Evolutionary conservation across 768 basidiomycete species (phyloP).

Genomic region (Lyophyllum atratum): DNA sequence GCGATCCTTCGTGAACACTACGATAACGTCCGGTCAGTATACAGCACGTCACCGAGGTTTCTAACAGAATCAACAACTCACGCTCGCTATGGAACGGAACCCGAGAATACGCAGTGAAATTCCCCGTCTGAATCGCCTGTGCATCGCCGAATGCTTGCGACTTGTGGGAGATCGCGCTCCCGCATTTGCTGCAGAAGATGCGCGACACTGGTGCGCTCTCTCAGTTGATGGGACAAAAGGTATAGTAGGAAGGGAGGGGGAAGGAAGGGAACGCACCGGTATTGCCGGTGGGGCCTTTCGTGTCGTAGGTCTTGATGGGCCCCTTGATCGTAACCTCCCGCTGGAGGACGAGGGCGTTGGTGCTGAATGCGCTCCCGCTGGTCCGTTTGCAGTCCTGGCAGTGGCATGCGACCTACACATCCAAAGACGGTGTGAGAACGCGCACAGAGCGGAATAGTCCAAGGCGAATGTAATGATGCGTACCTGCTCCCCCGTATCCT

Average conservation of each 20-base stretch:
- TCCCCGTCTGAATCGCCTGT: conserved; percentile 40
- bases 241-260: neutral
- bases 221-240: neutral
- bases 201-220: conserved; percentile 29
- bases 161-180: conserved; percentile 36
- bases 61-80: neutral
- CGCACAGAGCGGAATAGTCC: neutral
- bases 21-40: neutral
- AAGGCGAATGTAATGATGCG: neutral
- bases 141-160: conserved; percentile 33
- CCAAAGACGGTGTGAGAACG: neutral
- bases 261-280: conserved; percentile 25
- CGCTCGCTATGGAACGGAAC: neutral
- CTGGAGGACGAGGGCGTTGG: conserved; percentile 35
- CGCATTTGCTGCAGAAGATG: conserved; percentile 38
- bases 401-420: conserved; percentile 33
- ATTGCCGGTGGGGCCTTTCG: conserved; percentile 32
- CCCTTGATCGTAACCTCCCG: conserved; percentile 33
- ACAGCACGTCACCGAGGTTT: neutral
- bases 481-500: conserved; percentile 28
- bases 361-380: conserved; percentile 39
- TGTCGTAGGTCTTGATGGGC: conserved; percentile 29
- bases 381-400: conserved; percentile 39
- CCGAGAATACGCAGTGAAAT: conserved; percentile 20
- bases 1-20: neutral